Evolutionary conservation across 371 early-diverging fungal genomes (phyloP).

Genomic region (Mortierella sp.): DNA sequence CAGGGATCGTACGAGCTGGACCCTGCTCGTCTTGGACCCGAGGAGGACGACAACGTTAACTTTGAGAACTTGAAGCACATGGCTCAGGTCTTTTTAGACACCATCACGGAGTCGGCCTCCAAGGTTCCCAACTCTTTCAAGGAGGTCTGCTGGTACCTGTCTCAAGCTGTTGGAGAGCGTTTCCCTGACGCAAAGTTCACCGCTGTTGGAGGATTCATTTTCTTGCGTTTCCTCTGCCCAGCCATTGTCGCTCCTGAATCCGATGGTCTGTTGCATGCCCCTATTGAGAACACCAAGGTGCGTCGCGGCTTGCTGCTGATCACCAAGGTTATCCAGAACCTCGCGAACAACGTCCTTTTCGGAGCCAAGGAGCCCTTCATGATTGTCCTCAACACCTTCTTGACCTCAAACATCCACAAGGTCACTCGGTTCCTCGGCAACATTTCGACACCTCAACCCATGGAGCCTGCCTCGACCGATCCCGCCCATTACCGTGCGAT

Average conservation of each 20-base stretch:
- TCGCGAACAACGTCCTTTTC: conserved; percentile 95
- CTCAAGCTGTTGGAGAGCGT: conserved; percentile 80
- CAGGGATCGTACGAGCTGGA: conserved; percentile 84
- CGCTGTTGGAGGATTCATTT: conserved; percentile 95
- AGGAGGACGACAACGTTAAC: conserved; percentile 77
- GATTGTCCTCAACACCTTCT: conserved; percentile 88
- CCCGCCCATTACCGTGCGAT: conserved; percentile 62
- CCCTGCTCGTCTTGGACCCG: conserved; percentile 78
- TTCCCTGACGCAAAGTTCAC: conserved; percentile 91
- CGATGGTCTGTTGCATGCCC: conserved; percentile 69
- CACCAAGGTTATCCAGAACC: conserved; percentile 95
- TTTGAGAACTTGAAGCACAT: conserved; percentile 84
- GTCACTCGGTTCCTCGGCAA: conserved; percentile 74
- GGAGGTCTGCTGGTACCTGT: conserved; percentile 85
- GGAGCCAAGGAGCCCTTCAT: conserved; percentile 94
- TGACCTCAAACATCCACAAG: conserved; percentile 80
- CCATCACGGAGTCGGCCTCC: conserved; percentile 81
- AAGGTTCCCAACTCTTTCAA: conserved; percentile 82
- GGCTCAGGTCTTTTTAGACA: conserved; percentile 84
- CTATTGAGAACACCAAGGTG: conserved; percentile 71
- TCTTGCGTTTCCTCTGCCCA: conserved; percentile 96
- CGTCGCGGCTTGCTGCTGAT: conserved; percentile 90
- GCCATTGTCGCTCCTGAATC: conserved; percentile 93
- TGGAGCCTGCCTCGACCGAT: conserved; percentile 51
- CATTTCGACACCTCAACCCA: conserved; percentile 62